phyloP scores from a whole-genome alignment of 257 asterid genomes.

The Solanum corneliomulleri region DNA sequence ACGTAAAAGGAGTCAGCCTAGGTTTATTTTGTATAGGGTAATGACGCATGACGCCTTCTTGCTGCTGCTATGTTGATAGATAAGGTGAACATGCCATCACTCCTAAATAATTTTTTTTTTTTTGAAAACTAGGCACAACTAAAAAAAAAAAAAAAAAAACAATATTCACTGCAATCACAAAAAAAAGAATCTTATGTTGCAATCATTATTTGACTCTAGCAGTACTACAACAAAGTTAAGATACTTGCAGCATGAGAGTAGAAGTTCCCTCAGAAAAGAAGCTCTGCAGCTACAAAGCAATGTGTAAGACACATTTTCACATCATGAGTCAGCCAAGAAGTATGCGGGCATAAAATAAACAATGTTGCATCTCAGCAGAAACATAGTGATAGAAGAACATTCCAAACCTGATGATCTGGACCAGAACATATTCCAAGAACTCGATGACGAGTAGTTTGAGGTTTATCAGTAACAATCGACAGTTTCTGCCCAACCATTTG shows the following conservation, averaged over 20 bases:
- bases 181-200: not conserved
- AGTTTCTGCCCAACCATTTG: constrained; percentile 92
- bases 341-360: not conserved
- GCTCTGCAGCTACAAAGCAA: not conserved
- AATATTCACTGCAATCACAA: not conserved
- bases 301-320: not conserved
- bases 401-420: constrained; percentile 66
- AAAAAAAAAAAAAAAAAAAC: not conserved
- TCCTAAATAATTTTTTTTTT: not conserved
- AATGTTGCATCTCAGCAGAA: not conserved
- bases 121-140: not conserved
- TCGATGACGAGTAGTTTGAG: constrained; percentile 93
- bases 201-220: not conserved
- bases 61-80: not conserved
- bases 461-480: constrained; percentile 88
- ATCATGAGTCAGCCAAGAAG: not conserved
- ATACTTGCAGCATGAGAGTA: not conserved
- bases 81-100: not conserved
- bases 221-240: not conserved
- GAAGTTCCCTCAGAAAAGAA: not conserved
- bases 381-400: not conserved
- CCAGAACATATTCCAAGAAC: constrained; percentile 88
- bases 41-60: not conserved
- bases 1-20: not conserved
- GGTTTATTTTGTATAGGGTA: not conserved